These are phyloP conservation scores for Thalia dealbata DNA, from an alignment of 176 grass and related monocot genomes.

Conservation along the genomic window DNA sequence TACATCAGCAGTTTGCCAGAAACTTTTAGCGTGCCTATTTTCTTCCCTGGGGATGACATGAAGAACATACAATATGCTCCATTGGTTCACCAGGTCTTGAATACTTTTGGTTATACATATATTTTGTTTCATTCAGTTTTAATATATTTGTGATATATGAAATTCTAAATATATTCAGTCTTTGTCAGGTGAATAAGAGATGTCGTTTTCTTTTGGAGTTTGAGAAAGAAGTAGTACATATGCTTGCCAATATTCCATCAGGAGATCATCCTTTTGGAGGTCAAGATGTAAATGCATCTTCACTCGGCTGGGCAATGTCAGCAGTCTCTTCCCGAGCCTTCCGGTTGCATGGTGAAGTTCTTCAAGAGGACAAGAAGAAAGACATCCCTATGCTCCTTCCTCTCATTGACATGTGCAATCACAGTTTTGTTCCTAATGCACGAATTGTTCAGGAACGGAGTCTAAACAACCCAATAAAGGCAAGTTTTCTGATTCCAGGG, in stretches of 20 bases:
- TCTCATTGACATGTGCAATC: constrained; percentile 97
- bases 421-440: constrained; percentile 76
- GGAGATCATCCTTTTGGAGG: constrained; percentile 63
- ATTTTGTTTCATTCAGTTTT: background rate
- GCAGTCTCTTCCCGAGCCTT: constrained; percentile 86
- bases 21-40: constrained; percentile 57
- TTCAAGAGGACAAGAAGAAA: constrained; percentile 12
- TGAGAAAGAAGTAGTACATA: constrained; percentile 46
- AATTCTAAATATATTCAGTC: background rate
- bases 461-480: constrained; percentile 65
- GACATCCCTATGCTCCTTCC: constrained; percentile 89
- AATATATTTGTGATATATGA: background rate
- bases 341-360: constrained; percentile 47
- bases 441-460: constrained; percentile 73
- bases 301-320: constrained; percentile 94
- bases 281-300: constrained; percentile 73
- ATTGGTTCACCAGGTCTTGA: constrained; percentile 66
- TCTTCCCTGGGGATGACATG: constrained; percentile 75
- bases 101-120: background rate
- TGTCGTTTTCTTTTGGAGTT: constrained; percentile 79
- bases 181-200: constrained; percentile 85
- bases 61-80: constrained; percentile 79
- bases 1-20: constrained; percentile 87
- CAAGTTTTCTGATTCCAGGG: constrained; percentile 13
- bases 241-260: constrained; percentile 26